Conservation (phyloP, 1,284 basidiomycete genomes). For the Sporisorium sorghi region DNA sequence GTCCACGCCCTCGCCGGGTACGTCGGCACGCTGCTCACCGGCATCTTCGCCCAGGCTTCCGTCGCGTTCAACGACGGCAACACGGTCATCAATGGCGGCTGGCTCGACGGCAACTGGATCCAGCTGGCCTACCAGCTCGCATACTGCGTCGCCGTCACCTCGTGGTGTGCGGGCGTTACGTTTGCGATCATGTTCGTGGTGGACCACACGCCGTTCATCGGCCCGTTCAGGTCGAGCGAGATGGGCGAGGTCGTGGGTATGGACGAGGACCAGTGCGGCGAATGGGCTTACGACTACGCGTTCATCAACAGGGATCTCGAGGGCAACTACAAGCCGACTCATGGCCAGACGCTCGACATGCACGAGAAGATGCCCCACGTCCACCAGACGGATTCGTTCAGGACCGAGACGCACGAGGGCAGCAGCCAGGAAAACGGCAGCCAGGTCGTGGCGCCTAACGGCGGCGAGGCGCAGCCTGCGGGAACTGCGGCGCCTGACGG, state of each 20-base stretch:
- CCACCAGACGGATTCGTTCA: slow-evolving; percentile 26
- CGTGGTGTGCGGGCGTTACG: slow-evolving; percentile 73
- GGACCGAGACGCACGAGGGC: slow-evolving; percentile 9
- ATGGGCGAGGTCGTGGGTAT: slow-evolving; percentile 86
- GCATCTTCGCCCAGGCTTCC: slow-evolving; percentile 80
- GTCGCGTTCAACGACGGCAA: slow-evolving; percentile 80
- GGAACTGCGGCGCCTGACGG: background rate
- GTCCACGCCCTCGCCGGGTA: slow-evolving; percentile 63
- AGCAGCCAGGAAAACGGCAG: slow-evolving; percentile 19
- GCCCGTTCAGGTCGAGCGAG: slow-evolving; percentile 79
- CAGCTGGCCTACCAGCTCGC: slow-evolving; percentile 85
- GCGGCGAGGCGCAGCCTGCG: background rate
- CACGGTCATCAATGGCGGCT: slow-evolving; percentile 76
- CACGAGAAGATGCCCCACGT: slow-evolving; percentile 49
- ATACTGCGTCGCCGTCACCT: slow-evolving; percentile 78
- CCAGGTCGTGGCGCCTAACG: slow-evolving; percentile 3
- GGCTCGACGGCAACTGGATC: slow-evolving; percentile 78
- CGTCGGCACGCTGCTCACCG: slow-evolving; percentile 66
- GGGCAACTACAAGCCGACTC: slow-evolving; percentile 57
- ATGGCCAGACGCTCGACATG: slow-evolving; percentile 52
- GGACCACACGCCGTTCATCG: slow-evolving; percentile 79
- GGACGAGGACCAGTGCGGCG: slow-evolving; percentile 78
- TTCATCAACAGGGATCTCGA: slow-evolving; percentile 63
- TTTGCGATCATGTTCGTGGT: slow-evolving; percentile 75
- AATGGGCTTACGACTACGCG: slow-evolving; percentile 70